Evolutionary conservation across 2,329 filamentous ascomycete species (phyloP).

Genomic region (Sclerotinia spermophila): DNA sequence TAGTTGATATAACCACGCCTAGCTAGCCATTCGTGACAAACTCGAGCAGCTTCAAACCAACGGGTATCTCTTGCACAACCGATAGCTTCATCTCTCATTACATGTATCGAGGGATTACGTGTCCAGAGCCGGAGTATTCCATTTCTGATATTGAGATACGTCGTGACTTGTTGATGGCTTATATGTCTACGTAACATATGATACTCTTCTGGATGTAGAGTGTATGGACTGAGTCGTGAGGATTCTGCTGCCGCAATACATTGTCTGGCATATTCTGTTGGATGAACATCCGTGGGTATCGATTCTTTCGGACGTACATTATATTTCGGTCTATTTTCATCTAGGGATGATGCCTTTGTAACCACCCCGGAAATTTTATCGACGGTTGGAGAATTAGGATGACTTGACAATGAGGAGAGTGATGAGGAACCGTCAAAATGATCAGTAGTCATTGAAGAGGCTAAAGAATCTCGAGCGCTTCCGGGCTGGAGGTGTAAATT

Average conservation of each 20-base stretch:
- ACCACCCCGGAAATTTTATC: slow-evolving; percentile 39
- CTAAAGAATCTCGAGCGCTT: slow-evolving; percentile 43
- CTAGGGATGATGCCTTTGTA: slow-evolving; percentile 28
- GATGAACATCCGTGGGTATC: slow-evolving; percentile 70
- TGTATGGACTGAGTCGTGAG: slow-evolving; percentile 84
- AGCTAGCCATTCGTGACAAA: slow-evolving; percentile 90
- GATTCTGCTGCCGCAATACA: slow-evolving; percentile 86
- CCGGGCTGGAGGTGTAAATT: slow-evolving; percentile 35
- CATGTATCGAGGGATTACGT: slow-evolving; percentile 75
- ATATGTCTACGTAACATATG: slow-evolving; percentile 74
- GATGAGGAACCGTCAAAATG: slow-evolving; percentile 46
- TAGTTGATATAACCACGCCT: slow-evolving; percentile 95
- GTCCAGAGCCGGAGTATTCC: slow-evolving; percentile 89
- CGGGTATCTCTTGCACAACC: slow-evolving; percentile 84
- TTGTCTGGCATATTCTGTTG: slow-evolving; percentile 81
- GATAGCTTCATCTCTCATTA: slow-evolving; percentile 79
- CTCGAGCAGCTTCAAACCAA: slow-evolving; percentile 83
- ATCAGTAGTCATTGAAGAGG: slow-evolving; percentile 54
- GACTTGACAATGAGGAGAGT: slow-evolving; percentile 55
- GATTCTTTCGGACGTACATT: slow-evolving; percentile 74
- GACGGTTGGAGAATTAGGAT: slow-evolving; percentile 57
- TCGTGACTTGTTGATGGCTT: slow-evolving; percentile 84
- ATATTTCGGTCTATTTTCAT: slow-evolving; percentile 42
- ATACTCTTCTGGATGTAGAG: slow-evolving; percentile 82
- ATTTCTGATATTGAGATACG: slow-evolving; percentile 94